Conservation (phyloP, 106 monocot genomes). For the Chionographis japonica region DNA sequence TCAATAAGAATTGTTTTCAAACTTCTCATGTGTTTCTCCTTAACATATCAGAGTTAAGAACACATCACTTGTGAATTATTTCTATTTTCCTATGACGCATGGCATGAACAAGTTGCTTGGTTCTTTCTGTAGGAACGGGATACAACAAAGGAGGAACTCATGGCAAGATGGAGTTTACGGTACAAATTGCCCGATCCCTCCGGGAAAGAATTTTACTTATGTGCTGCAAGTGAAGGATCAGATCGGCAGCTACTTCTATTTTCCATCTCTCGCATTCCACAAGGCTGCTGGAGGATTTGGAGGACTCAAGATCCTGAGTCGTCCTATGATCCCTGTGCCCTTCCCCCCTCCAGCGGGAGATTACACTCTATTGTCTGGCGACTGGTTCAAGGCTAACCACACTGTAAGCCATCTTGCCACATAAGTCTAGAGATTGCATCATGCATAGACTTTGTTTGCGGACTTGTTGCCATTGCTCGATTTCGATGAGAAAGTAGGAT, state of each 20-base stretch:
- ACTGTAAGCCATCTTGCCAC: slow-evolving; percentile 16
- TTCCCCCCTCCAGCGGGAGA: slow-evolving; percentile 49
- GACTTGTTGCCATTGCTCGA: too few species aligned
- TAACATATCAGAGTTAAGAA: too few species aligned
- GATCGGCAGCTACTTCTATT: slow-evolving; percentile 51
- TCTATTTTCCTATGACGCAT: too few species aligned
- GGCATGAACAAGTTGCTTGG: background rate
- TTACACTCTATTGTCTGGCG: slow-evolving; percentile 40
- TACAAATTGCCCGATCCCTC: slow-evolving; percentile 49
- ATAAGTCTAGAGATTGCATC: too few species aligned
- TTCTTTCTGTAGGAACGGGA: slow-evolving; percentile 21
- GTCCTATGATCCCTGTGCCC: slow-evolving; percentile 45
- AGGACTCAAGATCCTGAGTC: slow-evolving; percentile 41
- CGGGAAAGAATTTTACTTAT: slow-evolving; percentile 46
- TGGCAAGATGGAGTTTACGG: slow-evolving; percentile 61
- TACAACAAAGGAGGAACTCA: slow-evolving; percentile 45
- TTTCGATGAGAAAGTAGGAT: too few species aligned
- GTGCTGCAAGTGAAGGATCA: slow-evolving; percentile 49
- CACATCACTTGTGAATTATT: too few species aligned
- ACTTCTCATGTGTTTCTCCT: too few species aligned
- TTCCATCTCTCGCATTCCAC: slow-evolving; percentile 51
- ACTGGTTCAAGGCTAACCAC: slow-evolving; percentile 60
- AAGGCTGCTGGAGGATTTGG: slow-evolving; percentile 51
- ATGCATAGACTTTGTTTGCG: too few species aligned
- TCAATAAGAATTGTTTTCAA: too few species aligned